A percentile compares a stretch with the other conserved stretches of the same genome.
These are phyloP conservation scores for Aspergillus intermedius DNA, from an alignment of 2,329 filamentous ascomycete species.

Conservation along the genomic window DNA sequence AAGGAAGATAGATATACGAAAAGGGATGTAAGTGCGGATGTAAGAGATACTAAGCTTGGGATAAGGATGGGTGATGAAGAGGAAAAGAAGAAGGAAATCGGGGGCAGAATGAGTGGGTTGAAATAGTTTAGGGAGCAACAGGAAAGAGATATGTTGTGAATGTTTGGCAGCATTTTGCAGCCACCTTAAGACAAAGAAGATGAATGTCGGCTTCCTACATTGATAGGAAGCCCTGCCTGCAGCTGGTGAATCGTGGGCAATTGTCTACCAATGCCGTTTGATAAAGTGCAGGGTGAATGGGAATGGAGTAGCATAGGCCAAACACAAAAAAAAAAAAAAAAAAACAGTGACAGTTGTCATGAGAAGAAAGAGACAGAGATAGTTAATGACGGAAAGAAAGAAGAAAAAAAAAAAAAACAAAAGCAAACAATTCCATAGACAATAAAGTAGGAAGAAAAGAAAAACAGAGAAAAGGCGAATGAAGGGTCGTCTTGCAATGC, in stretches of 20 bases:
- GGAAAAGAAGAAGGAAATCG: conserved; percentile 1
- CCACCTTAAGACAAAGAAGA: conserved; percentile 5
- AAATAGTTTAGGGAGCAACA: conserved; percentile 6
- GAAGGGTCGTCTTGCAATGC: not conserved
- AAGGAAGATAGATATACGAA: not conserved
- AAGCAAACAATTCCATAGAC: not conserved
- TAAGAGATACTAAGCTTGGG: not conserved
- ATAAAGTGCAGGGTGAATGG: conserved; percentile 7
- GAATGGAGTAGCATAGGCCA: not conserved
- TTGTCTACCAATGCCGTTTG: conserved; percentile 10
- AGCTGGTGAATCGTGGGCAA: conserved; percentile 10
- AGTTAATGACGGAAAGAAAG: not conserved
- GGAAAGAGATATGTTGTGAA: conserved; percentile 8
- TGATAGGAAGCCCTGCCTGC: conserved; percentile 1
- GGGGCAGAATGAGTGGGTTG: conserved; percentile 1
- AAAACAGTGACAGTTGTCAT: not conserved
- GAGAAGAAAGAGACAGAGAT: not conserved
- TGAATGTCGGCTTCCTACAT: conserved; percentile 14
- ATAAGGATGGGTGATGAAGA: not conserved
- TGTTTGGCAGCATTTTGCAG: conserved; percentile 2
- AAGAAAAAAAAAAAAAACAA: not conserved
- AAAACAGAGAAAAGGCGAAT: not conserved
- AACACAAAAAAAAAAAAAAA: not conserved
- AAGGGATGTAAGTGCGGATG: not conserved
- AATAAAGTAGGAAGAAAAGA: not conserved